phyloP scores from a whole-genome alignment of 768 basidiomycete species.

The Xanthoconium stramineum region DNA sequence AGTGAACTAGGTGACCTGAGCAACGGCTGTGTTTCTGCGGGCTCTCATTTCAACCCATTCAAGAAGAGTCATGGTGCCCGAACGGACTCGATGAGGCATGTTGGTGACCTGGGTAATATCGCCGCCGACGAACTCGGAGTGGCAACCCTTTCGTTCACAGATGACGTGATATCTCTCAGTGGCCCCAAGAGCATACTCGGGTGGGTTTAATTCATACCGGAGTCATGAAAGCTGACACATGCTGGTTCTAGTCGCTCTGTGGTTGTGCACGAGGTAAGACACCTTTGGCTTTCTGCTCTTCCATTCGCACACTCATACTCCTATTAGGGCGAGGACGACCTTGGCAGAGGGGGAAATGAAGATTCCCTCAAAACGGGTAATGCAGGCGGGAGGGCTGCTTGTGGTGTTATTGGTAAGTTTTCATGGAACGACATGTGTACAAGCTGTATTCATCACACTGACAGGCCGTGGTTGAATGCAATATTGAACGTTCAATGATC shows the following conservation, averaged over 20 bases:
- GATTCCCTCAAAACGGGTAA: constrained; percentile 80
- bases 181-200: constrained; percentile 69
- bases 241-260: constrained; percentile 52
- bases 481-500: background rate
- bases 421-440: background rate
- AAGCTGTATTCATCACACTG: background rate
- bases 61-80: constrained; percentile 64
- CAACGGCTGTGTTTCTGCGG: constrained; percentile 64
- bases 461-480: constrained; percentile 20
- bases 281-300: background rate
- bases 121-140: constrained; percentile 54
- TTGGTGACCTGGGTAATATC: constrained; percentile 79
- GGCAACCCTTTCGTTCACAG: constrained; percentile 56
- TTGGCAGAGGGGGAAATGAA: constrained; percentile 64
- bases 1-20: constrained; percentile 57
- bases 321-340: constrained; percentile 68
- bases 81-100: constrained; percentile 52
- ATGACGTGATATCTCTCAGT: constrained; percentile 61
- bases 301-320: constrained; percentile 8
- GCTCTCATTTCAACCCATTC: constrained; percentile 76
- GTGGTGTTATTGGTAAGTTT: constrained; percentile 69
- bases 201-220: constrained; percentile 35
- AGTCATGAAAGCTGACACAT: constrained; percentile 3
- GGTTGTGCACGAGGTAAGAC: constrained; percentile 65
- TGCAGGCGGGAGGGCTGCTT: constrained; percentile 72